Conservation (phyloP, 768 basidiomycete species). For the Serendipita sp. region DNA sequence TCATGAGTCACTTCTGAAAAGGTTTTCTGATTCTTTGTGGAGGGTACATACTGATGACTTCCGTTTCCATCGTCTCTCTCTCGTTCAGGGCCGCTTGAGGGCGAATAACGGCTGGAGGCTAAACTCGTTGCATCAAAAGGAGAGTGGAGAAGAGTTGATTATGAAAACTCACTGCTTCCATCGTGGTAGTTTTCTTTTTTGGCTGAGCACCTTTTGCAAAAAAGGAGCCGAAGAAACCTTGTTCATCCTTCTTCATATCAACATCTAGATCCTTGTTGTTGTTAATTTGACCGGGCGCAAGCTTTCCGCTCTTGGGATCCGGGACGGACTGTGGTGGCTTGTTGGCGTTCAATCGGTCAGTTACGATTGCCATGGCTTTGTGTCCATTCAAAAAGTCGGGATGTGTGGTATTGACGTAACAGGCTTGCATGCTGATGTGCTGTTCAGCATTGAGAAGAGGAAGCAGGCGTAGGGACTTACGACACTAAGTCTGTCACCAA, state of each 20-base stretch:
- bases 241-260: constrained; percentile 75
- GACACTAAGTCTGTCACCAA: constrained; percentile 85
- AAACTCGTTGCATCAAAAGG: constrained; percentile 8
- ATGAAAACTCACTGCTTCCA: constrained; percentile 36
- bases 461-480: constrained; percentile 31
- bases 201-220: constrained; percentile 47
- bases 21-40: too few species aligned
- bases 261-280: constrained; percentile 92
- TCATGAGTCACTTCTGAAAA: background rate
- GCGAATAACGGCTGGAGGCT: constrained; percentile 76
- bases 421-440: constrained; percentile 75
- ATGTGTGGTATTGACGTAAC: constrained; percentile 98
- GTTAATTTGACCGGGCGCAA: constrained; percentile 51
- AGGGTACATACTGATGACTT: constrained; percentile 81
- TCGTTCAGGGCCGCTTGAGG: constrained; percentile 86
- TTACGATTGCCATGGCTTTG: constrained; percentile 85
- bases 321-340: constrained; percentile 47
- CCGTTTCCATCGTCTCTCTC: constrained; percentile 94
- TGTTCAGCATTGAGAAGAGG: background rate
- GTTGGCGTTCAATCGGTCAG: constrained; percentile 63
- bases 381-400: constrained; percentile 97
- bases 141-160: background rate
- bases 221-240: constrained; percentile 91
- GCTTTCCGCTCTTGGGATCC: constrained; percentile 60
- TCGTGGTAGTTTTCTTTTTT: constrained; percentile 39